Evolutionary conservation across 768 basidiomycete genomes (phyloP).

Genomic region (Boletellus ananiceps): DNA sequence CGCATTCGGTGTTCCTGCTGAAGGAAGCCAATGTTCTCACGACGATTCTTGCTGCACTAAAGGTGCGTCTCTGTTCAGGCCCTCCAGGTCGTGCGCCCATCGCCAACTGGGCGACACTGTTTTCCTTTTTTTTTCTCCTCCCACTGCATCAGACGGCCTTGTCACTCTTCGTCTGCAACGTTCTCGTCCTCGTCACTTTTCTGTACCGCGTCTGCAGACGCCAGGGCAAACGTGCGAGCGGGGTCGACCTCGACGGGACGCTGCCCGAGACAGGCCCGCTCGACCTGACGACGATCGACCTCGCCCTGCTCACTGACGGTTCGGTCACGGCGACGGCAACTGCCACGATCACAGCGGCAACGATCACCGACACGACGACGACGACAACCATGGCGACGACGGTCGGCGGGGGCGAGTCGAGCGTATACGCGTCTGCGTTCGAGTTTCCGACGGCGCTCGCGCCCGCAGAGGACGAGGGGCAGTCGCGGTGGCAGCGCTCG

Average conservation of each 20-base stretch:
- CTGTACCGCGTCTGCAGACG: slow-evolving; percentile 1
- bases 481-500: too few relatives aligned
- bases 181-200: slow-evolving; percentile 6
- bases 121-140: background rate
- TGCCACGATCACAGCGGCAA: too few relatives aligned
- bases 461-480: too few relatives aligned
- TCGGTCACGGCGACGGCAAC: too few relatives aligned
- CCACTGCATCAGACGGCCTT: background rate
- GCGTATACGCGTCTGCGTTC: too few relatives aligned
- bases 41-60: background rate
- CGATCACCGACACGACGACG: too few relatives aligned
- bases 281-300: background rate
- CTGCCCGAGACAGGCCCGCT: background rate
- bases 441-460: too few relatives aligned
- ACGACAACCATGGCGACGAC: too few relatives aligned
- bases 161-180: slow-evolving; percentile 10
- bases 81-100: background rate
- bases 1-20: slow-evolving; percentile 2
- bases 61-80: background rate
- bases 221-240: background rate
- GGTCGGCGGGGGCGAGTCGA: too few relatives aligned
- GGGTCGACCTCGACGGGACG: background rate
- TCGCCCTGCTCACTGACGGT: background rate
- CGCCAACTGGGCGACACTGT: background rate
- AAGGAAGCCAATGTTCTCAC: background rate